A percentile compares a stretch with the other conserved stretches of the same genome.
These are phyloP conservation scores for Hypoxylon sp. DNA, from an alignment of 2,329 filamentous ascomycete species.

Conservation along the genomic window DNA sequence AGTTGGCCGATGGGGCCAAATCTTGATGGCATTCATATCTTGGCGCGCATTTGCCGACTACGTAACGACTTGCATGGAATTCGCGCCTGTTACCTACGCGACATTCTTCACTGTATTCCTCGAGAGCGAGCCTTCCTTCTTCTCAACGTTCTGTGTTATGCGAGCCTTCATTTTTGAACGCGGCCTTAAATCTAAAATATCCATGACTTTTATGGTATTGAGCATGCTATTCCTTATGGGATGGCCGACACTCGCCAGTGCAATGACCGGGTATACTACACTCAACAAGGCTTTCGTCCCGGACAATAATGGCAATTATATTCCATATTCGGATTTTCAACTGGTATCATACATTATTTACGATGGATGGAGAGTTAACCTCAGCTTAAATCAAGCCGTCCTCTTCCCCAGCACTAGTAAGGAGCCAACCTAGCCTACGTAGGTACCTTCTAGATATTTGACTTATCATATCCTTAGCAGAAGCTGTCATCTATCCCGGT, in stretches of 20 bases:
- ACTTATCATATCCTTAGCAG: neutral
- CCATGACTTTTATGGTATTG: constrained; percentile 47
- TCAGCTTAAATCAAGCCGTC: constrained; percentile 38
- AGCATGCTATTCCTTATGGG: constrained; percentile 48
- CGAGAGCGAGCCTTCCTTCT: constrained; percentile 40
- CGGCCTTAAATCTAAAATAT: constrained; percentile 43
- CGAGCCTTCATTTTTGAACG: constrained; percentile 43
- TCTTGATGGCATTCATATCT: constrained; percentile 48
- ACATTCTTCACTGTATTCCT: constrained; percentile 50
- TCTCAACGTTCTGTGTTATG: constrained; percentile 38
- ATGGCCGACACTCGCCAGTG: constrained; percentile 52
- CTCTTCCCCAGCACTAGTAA: constrained; percentile 11
- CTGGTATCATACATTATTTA: constrained; percentile 47
- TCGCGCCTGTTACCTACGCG: constrained; percentile 49
- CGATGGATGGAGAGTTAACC: constrained; percentile 45
- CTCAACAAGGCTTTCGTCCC: constrained; percentile 46
- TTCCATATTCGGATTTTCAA: constrained; percentile 40
- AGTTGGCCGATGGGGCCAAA: constrained; percentile 51
- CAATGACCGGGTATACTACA: constrained; percentile 53
- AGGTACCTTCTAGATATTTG: neutral
- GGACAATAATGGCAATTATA: constrained; percentile 34
- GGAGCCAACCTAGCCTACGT: neutral
- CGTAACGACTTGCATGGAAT: constrained; percentile 48
- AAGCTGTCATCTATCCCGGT: neutral
- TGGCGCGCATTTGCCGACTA: constrained; percentile 52